Conservation (phyloP, 129 eudicot genomes). For the Flaveria sonorensis region DNA sequence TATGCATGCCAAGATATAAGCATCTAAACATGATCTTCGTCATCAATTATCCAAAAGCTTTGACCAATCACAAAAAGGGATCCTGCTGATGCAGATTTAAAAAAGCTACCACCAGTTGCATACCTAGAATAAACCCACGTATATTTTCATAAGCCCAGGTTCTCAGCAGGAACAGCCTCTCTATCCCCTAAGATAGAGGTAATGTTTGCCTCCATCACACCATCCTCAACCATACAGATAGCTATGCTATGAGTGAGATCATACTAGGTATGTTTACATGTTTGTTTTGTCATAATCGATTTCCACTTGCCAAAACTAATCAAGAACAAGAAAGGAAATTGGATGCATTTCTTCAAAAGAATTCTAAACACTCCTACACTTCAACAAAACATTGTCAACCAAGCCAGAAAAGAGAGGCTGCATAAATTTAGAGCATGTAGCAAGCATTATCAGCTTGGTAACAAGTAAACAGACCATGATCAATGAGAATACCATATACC, state of each 20-base stretch:
- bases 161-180: too few species aligned
- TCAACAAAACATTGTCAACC: not conserved
- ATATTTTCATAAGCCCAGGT: not conserved
- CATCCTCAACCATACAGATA: too few species aligned
- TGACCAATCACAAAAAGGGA: not conserved
- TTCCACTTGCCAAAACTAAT: slow-evolving; percentile 6
- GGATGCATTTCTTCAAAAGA: not conserved
- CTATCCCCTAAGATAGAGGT: too few species aligned
- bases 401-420: not conserved
- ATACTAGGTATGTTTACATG: too few species aligned
- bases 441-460: not conserved
- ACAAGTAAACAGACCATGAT: slow-evolving; percentile 19
- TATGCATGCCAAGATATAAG: not conserved
- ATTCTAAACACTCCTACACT: not conserved
- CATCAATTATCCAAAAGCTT: too few species aligned
- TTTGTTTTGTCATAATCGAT: too few species aligned
- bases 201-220: too few species aligned
- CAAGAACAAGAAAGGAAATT: not conserved
- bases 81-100: slow-evolving; percentile 6
- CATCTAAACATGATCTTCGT: too few species aligned
- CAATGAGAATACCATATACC: not conserved
- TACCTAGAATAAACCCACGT: not conserved
- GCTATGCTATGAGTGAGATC: too few species aligned
- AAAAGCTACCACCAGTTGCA: not conserved
- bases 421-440: not conserved